phyloP scores from a whole-genome alignment of 495 filamentous ascomycete species.

The Neurospora tetrasperma region DNA sequence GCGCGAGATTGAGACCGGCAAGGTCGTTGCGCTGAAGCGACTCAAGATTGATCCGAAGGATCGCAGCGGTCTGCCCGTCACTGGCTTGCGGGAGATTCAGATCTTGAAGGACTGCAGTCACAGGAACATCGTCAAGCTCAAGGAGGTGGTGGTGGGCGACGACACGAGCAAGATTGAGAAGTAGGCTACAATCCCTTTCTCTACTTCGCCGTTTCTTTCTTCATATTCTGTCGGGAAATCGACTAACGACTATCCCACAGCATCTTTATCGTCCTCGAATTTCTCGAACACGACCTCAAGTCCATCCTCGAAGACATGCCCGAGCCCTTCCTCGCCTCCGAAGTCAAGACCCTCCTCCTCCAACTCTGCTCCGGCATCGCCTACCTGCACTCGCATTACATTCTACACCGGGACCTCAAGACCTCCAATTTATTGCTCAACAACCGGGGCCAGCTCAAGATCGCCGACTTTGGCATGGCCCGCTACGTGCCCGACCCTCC shows the following conservation, averaged over 20 bases:
- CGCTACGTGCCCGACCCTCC: conserved; percentile 68
- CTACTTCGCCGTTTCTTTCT: too few relatives aligned
- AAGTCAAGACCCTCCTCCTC: conserved; percentile 79
- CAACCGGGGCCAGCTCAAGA: conserved; percentile 90
- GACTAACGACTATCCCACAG: conserved; percentile 13
- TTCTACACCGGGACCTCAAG: conserved; percentile 94
- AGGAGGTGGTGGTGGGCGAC: conserved; percentile 80
- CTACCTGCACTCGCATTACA: conserved; percentile 84
- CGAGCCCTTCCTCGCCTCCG: conserved; percentile 86
- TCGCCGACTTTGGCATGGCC: conserved; percentile 97
- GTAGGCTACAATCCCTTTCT: conserved; percentile 30
- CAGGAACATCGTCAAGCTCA: conserved; percentile 65
- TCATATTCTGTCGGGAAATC: too few relatives aligned
- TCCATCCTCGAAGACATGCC: conserved; percentile 87
- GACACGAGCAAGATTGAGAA: conserved; percentile 54
- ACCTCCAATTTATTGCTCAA: conserved; percentile 92
- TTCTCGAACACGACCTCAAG: conserved; percentile 96
- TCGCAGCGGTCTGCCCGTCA: conserved; percentile 79
- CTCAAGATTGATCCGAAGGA: conserved; percentile 80
- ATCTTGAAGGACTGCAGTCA: conserved; percentile 48
- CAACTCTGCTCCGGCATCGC: conserved; percentile 75
- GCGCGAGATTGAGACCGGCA: conserved; percentile 65
- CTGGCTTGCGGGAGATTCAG: conserved; percentile 79
- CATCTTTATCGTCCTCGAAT: conserved; percentile 95
- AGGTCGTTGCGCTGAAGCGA: conserved; percentile 87